A percentile compares a stretch with the other conserved stretches of the same genome.
Evolutionary conservation across 176 grass and related monocot species (phyloP).

Genomic region (Hordeum marinum): DNA sequence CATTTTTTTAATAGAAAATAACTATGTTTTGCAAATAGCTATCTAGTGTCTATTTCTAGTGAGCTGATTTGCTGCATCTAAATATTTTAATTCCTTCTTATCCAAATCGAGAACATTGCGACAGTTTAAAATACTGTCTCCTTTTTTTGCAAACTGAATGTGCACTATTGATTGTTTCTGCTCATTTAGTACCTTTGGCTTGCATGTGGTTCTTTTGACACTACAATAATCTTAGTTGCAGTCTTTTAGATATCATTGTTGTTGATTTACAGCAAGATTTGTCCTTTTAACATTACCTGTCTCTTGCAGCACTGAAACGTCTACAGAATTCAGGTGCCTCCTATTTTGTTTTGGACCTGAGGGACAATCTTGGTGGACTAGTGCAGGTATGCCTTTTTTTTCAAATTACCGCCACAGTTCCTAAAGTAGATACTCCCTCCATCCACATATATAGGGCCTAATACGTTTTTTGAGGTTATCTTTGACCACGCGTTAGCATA

Average conservation of each 20-base stretch:
- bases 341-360: slow-evolving; percentile 93
- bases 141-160: slow-evolving; percentile 11
- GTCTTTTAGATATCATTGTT: not conserved
- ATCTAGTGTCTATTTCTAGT: slow-evolving; percentile 13
- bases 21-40: slow-evolving; percentile 5
- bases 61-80: slow-evolving; percentile 5
- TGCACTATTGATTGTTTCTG: not conserved
- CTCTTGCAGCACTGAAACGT: slow-evolving; percentile 72
- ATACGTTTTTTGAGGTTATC: too few species aligned
- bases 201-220: slow-evolving; percentile 3
- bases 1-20: not conserved
- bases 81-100: slow-evolving; percentile 4
- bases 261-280: not conserved
- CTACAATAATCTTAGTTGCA: not conserved
- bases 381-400: slow-evolving; percentile 64
- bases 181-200: slow-evolving; percentile 18
- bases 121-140: not conserved
- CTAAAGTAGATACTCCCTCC: not conserved
- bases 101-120: not conserved
- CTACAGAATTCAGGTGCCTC: slow-evolving; percentile 74
- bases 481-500: too few species aligned
- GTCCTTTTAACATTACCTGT: slow-evolving; percentile 20
- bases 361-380: slow-evolving; percentile 93
- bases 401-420: not conserved
- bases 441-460: too few species aligned